Conservation (phyloP, 768 basidiomycete genomes). For the Lactarius vividus region DNA sequence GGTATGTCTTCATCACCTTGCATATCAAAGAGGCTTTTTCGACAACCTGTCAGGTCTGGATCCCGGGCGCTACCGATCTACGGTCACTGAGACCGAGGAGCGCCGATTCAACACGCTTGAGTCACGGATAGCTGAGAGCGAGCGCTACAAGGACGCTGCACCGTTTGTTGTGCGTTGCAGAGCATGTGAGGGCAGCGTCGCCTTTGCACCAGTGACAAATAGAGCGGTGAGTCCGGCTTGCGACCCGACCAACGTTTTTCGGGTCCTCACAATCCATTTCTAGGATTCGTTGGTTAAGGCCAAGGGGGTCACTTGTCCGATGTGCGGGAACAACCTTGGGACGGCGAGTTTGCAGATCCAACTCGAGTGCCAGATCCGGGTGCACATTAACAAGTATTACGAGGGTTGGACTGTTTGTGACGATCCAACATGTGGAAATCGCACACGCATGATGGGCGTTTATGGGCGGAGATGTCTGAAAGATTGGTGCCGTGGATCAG, state of each 20-base stretch:
- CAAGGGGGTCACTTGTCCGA: conserved; percentile 67
- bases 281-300: conserved; percentile 67
- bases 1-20: conserved; percentile 46
- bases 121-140: conserved; percentile 82
- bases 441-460: conserved; percentile 93
- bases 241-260: neutral
- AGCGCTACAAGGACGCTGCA: conserved; percentile 77
- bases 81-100: conserved; percentile 50
- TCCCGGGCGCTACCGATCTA: conserved; percentile 51
- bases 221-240: conserved; percentile 45
- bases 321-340: conserved; percentile 55
- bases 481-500: conserved; percentile 62
- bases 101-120: conserved; percentile 76
- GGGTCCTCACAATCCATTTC: conserved; percentile 6
- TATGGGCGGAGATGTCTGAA: conserved; percentile 82
- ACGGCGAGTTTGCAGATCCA: conserved; percentile 72
- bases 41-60: conserved; percentile 47
- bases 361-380: conserved; percentile 82
- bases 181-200: conserved; percentile 57
- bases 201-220: conserved; percentile 59
- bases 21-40: neutral
- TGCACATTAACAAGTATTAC: conserved; percentile 77
- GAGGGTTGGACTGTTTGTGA: conserved; percentile 87
- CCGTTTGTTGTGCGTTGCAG: conserved; percentile 77
- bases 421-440: conserved; percentile 76